These are phyloP conservation scores for Uronychia binucleata DNA, from an alignment of 73 alveolate genomes.

Conservation along the genomic window DNA sequence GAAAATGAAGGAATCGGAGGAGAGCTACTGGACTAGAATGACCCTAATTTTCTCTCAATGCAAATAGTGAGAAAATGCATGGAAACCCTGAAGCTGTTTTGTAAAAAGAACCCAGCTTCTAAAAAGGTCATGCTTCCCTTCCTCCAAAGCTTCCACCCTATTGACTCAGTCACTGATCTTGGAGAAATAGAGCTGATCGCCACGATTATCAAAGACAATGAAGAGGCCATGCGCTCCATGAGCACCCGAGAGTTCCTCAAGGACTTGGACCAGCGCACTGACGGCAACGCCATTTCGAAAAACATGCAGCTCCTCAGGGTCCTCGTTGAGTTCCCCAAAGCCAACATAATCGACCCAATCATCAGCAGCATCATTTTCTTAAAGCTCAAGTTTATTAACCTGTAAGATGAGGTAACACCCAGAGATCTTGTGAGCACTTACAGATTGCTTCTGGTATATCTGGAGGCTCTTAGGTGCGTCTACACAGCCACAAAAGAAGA, in stretches of 20 bases:
- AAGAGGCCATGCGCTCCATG: background rate
- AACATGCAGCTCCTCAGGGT: background rate
- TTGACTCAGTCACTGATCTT: background rate
- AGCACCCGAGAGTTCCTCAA: background rate
- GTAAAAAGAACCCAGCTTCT: background rate
- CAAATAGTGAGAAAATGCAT: background rate
- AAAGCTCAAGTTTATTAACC: background rate
- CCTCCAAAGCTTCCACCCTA: background rate
- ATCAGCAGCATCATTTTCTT: background rate
- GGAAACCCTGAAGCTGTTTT: background rate
- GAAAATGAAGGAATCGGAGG: background rate
- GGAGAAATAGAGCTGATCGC: background rate
- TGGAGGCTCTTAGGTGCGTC: background rate
- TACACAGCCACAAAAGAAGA: background rate
- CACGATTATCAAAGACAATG: background rate
- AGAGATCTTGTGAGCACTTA: background rate
- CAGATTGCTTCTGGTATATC: background rate
- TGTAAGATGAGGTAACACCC: background rate
- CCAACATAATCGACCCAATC: background rate
- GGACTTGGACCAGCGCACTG: background rate
- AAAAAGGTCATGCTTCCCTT: background rate
- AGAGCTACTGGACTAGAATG: background rate
- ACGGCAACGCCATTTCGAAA: background rate
- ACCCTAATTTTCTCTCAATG: background rate
- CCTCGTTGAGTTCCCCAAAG: background rate